phyloP scores from a whole-genome alignment of 768 basidiomycete genomes.

The Kwoniella europaea region DNA sequence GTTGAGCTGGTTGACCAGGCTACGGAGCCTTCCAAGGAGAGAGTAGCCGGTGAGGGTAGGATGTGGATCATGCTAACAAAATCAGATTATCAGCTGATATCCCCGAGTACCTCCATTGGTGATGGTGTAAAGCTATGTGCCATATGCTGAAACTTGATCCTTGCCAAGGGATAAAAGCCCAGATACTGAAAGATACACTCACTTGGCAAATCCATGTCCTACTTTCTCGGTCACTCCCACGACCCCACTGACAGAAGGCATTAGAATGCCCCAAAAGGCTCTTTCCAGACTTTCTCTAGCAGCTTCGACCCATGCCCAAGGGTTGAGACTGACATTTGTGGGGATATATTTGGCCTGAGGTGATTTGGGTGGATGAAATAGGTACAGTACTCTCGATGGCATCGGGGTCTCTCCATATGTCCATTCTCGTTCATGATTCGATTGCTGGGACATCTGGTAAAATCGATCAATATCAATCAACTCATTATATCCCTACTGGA shows the following conservation, averaged over 20 bases:
- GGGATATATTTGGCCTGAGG: neutral
- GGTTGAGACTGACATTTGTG: constrained; percentile 7
- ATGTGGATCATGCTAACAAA: constrained; percentile 14
- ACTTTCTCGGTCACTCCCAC: constrained; percentile 18
- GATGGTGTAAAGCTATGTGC: too few species aligned
- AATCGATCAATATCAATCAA: neutral
- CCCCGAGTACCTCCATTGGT: neutral
- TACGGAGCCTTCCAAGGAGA: constrained; percentile 12
- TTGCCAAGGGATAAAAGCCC: neutral
- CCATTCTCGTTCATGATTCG: constrained; percentile 16
- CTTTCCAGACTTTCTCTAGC: constrained; percentile 16
- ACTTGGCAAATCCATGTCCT: constrained; percentile 8
- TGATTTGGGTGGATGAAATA: constrained; percentile 18
- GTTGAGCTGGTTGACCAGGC: constrained; percentile 16
- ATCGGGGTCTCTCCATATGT: constrained; percentile 20
- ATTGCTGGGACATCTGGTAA: neutral
- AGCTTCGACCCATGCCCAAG: constrained; percentile 23
- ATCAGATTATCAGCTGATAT: neutral
- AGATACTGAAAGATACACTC: neutral
- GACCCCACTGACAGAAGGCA: constrained; percentile 25
- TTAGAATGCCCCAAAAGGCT: constrained; percentile 24
- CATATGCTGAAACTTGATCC: neutral
- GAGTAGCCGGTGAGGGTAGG: constrained; percentile 7
- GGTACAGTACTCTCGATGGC: constrained; percentile 22
- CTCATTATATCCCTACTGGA: neutral